Evolutionary conservation across 768 basidiomycete genomes (phyloP).

Genomic region (Tulasnella sp.): DNA sequence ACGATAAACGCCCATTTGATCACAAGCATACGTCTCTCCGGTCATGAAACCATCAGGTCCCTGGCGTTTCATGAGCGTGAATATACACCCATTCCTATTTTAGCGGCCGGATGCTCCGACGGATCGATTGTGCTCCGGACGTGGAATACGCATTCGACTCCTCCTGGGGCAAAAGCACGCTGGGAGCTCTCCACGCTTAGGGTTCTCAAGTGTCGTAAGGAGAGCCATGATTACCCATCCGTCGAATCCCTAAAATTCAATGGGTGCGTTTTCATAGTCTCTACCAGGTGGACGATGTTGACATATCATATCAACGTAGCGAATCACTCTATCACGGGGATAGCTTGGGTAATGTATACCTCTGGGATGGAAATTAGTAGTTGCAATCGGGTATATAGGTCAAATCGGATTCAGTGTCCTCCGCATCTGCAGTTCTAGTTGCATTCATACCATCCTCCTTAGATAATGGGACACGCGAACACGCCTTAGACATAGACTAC

Average conservation of each 20-base stretch:
- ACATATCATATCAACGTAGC: constrained; percentile 29
- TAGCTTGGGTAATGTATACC: constrained; percentile 49
- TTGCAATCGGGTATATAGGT: neutral
- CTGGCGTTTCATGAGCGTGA: constrained; percentile 86
- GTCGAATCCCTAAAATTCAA: constrained; percentile 76
- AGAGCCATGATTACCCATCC: constrained; percentile 41
- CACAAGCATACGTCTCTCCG: constrained; percentile 55
- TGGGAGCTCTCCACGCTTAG: constrained; percentile 71
- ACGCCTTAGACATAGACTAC: no score
- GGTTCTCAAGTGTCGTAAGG: constrained; percentile 52
- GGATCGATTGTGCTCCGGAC: constrained; percentile 74
- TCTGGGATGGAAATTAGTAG: constrained; percentile 34
- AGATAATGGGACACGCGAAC: no score
- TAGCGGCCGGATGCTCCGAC: constrained; percentile 73
- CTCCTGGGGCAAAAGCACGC: constrained; percentile 52
- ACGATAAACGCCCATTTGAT: constrained; percentile 82
- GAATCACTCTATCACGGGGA: constrained; percentile 61
- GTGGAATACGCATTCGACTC: constrained; percentile 73
- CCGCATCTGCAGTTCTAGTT: neutral
- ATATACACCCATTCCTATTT: constrained; percentile 64
- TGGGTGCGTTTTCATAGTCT: constrained; percentile 45
- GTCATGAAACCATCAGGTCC: constrained; percentile 49
- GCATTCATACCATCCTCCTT: no score
- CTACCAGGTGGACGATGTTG: neutral
- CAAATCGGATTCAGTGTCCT: neutral